Percentiles rank a stretch among this genome's conserved stretches.
These are phyloP conservation scores for Paraconiothyrium sp. DNA, from an alignment of 2,329 filamentous ascomycete species.

Conservation along the genomic window DNA sequence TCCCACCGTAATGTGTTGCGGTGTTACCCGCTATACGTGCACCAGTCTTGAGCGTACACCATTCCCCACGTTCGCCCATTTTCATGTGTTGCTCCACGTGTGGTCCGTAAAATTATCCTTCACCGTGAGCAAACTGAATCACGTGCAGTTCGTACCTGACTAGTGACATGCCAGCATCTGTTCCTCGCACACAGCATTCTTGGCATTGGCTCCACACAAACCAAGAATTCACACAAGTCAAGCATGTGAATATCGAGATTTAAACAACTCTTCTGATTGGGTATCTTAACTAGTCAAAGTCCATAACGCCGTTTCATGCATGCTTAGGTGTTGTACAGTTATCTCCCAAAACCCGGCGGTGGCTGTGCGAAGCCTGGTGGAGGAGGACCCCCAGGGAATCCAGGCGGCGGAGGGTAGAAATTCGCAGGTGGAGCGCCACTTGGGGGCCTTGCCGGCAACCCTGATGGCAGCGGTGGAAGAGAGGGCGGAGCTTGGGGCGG, in stretches of 20 bases:
- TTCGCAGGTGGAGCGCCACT: constrained; percentile 67
- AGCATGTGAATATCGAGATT: not conserved
- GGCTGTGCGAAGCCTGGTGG: constrained; percentile 35
- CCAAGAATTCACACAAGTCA: not conserved
- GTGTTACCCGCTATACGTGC: not conserved
- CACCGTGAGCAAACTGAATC: not conserved
- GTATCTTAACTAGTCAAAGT: constrained; percentile 14
- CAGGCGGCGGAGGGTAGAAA: constrained; percentile 41
- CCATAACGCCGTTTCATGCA: constrained; percentile 13
- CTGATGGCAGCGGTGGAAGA: constrained; percentile 67
- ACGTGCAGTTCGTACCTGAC: not conserved
- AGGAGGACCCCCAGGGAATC: constrained; percentile 28
- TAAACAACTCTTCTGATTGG: constrained; percentile 12
- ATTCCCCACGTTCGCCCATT: not conserved
- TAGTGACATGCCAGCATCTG: not conserved
- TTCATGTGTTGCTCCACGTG: not conserved
- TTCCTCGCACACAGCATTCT: not conserved
- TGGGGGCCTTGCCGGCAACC: constrained; percentile 74
- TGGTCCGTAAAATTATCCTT: not conserved
- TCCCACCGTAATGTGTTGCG: not conserved
- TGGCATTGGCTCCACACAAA: not conserved
- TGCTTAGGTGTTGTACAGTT: not conserved
- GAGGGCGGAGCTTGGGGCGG: constrained; percentile 53
- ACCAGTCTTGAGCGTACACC: not conserved
- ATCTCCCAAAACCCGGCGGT: constrained; percentile 25